Base-by-base conservation (phyloP, 768 basidiomycete genomes). In the Collybia mongolica region DNA sequence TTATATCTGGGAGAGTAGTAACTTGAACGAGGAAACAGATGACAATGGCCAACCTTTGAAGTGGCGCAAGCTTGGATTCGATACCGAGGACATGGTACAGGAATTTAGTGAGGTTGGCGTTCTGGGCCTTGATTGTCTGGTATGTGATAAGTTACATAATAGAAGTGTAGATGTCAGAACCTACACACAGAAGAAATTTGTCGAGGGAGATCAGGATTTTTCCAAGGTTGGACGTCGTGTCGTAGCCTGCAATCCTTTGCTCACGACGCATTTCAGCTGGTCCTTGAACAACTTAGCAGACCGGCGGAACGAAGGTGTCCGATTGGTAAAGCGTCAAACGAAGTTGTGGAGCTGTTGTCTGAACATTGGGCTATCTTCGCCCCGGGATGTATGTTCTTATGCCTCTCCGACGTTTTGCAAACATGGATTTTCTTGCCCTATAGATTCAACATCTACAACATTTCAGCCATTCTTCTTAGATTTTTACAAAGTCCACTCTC, bases 381-480 rank as follows among this genome's bases (percentile, higher is more conserved):
- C 12, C 89, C 91, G 24, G 89, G 90, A 39, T 93, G 91, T 92
- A 55, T 39, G 81, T 80, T 23, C 14, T 29, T 46, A 35, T 41
- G 17, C 17, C n/a, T 37, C 42, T 17, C 28, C 4, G 35, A 26
- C 28, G 35, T 7, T 35, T 45, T 55, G 9, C 58, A 49, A 39
- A 46, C 35, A 9, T 40, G 29, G 44, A 61, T 29, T 19, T 23
- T 37, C 6, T 32, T 42, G n/a, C 56, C 20, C 36, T 41, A 48
- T 48, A 87, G 90, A 91, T 64, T 85, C 90, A 2, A 87, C 89
- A 2, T 83, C 88, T 3, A 88, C 88, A 2, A 80, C 83, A 2
- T 93, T 90, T 65, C 85, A 90, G 54, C 92, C 92, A 0, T 92
- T 93, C 70, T 89, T 95, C 69, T 76, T 95, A 55, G 89, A 90